A percentile compares a stretch with the other conserved stretches of the same genome.
Conservation (phyloP, 495 filamentous ascomycete genomes). For the Aspergillus bertholletiae region DNA sequence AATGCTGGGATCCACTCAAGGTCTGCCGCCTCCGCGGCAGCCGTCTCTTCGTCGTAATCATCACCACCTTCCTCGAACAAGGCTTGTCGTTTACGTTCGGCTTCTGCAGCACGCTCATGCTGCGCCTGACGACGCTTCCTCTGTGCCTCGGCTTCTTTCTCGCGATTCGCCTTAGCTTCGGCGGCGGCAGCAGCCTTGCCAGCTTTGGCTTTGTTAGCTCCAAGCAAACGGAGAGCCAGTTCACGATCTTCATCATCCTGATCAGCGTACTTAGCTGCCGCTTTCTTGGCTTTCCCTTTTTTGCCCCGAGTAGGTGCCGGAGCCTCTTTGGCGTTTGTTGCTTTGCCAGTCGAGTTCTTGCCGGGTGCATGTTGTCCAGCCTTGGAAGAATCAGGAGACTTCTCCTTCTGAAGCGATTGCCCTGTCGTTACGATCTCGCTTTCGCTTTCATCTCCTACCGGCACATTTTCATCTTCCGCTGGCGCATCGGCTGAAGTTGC, state of each 20-base stretch:
- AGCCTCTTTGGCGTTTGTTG: slow-evolving; percentile 6
- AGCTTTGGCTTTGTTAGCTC: slow-evolving; percentile 58
- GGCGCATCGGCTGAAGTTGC: slow-evolving; percentile 14
- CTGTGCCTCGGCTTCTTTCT: slow-evolving; percentile 60
- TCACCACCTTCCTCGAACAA: slow-evolving; percentile 54
- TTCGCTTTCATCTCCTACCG: slow-evolving; percentile 6
- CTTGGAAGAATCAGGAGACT: slow-evolving; percentile 26
- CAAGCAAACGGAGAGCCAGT: slow-evolving; percentile 76
- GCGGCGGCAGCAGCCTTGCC: slow-evolving; percentile 48
- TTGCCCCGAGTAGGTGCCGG: slow-evolving; percentile 67
- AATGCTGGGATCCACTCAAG: slow-evolving; percentile 66
- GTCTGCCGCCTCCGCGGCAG: slow-evolving; percentile 41
- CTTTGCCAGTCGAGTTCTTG: slow-evolving; percentile 11
- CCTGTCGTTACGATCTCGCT: slow-evolving; percentile 44
- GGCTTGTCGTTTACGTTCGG: slow-evolving; percentile 56
- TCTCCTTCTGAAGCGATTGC: slow-evolving; percentile 46
- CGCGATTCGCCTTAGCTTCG: slow-evolving; percentile 48
- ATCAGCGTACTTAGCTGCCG: slow-evolving; percentile 84
- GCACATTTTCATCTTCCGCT: slow-evolving; percentile 9
- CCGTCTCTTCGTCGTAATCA: slow-evolving; percentile 54
- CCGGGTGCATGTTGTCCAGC: slow-evolving; percentile 5
- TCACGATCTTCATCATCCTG: slow-evolving; percentile 92
- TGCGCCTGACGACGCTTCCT: slow-evolving; percentile 72
- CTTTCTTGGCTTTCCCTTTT: slow-evolving; percentile 79
- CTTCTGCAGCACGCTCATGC: slow-evolving; percentile 66